Evolutionary conservation across 352 stramenopile species (phyloP).

Genomic region (Phytophthora multivora): DNA sequence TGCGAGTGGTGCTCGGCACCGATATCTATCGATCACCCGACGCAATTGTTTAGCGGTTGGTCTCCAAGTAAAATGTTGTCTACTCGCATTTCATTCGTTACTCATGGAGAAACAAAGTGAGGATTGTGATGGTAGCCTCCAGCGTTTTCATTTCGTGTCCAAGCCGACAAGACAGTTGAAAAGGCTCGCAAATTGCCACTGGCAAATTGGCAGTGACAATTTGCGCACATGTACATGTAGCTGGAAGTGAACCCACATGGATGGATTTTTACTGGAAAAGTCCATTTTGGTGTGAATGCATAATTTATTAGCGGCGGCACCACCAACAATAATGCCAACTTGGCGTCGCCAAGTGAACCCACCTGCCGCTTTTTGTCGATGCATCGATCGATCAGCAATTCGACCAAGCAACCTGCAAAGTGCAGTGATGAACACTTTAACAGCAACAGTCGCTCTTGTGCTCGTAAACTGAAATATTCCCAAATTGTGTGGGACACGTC

Average conservation of each 20-base stretch:
- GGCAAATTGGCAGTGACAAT: too few species aligned
- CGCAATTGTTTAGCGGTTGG: background rate
- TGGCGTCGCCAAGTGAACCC: too few species aligned
- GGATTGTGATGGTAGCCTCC: conserved; percentile 3
- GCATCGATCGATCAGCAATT: conserved; percentile 1
- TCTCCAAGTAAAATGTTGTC: background rate
- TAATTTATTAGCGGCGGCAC: background rate
- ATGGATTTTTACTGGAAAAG: background rate
- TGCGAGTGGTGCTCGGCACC: background rate
- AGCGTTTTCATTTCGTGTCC: too few species aligned
- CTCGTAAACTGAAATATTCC: conserved; percentile 9
- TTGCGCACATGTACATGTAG: background rate
- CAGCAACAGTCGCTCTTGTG: background rate
- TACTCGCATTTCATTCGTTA: conserved; percentile 1
- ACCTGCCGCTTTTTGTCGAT: background rate
- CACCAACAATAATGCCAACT: too few species aligned
- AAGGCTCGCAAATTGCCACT: too few species aligned
- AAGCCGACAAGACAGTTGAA: too few species aligned
- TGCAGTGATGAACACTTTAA: conserved; percentile 1
- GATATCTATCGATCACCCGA: background rate
- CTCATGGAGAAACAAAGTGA: conserved; percentile 1
- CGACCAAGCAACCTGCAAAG: background rate
- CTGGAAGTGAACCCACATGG: background rate
- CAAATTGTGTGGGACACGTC: conserved; percentile 19
- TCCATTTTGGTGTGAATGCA: too few species aligned